A percentile compares a stretch with the other conserved stretches of the same genome.
phyloP scores from a whole-genome alignment of 768 basidiomycete genomes.

The Kwoniella mangroviensis region DNA sequence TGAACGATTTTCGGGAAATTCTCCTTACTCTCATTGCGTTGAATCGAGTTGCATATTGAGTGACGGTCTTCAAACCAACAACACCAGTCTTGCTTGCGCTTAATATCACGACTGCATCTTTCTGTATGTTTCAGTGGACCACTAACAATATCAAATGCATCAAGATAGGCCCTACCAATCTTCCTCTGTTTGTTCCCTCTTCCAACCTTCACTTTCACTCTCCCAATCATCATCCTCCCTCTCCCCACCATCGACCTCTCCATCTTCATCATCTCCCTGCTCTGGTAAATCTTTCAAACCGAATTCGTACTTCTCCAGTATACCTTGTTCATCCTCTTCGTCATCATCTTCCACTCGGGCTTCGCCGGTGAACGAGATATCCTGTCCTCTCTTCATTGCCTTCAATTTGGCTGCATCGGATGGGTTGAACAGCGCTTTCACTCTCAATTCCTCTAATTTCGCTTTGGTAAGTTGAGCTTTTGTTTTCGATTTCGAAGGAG shows the following conservation, averaged over 20 bases:
- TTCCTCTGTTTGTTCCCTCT: constrained; percentile 25
- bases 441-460: constrained; percentile 30
- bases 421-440: constrained; percentile 44
- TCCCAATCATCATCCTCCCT: constrained; percentile 51
- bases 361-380: constrained; percentile 35
- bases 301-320: constrained; percentile 15
- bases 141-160: too few species aligned
- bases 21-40: too few species aligned
- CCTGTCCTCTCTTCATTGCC: constrained; percentile 42
- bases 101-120: too few species aligned
- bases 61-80: too few species aligned
- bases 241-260: constrained; percentile 16
- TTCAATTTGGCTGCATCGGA: constrained; percentile 24
- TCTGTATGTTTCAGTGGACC: too few species aligned
- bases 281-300: constrained; percentile 1
- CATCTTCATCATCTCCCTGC: constrained; percentile 4
- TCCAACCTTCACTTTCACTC: constrained; percentile 51
- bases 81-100: too few species aligned
- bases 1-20: background rate
- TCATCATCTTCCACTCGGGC: constrained; percentile 21
- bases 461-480: background rate
- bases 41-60: too few species aligned
- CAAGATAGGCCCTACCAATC: constrained; percentile 7
- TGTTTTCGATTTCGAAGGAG: constrained; percentile 13
- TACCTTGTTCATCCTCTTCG: background rate